Evolutionary conservation across 2,329 filamentous ascomycete species (phyloP).

Genomic region (Coniella lustricola): DNA sequence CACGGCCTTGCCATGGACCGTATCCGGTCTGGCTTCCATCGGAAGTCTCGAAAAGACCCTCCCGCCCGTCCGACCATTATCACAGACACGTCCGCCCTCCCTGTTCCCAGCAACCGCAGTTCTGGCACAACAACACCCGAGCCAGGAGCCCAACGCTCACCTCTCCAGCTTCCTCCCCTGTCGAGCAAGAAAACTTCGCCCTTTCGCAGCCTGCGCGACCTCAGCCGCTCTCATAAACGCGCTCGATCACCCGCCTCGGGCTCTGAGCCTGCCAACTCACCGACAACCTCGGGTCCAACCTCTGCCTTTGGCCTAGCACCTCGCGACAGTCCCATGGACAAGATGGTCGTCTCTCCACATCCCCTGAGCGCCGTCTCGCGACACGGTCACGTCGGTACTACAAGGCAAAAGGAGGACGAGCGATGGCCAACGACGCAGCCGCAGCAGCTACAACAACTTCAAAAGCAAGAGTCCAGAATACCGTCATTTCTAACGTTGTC

Average conservation of each 20-base stretch:
- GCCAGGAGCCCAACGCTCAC: conserved; percentile 4
- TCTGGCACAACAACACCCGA: conserved; percentile 15
- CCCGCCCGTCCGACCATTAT: conserved; percentile 12
- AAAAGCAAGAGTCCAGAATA: conserved; percentile 21
- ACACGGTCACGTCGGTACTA: conserved; percentile 5
- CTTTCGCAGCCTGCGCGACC: conserved; percentile 36
- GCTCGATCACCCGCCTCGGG: conserved; percentile 33
- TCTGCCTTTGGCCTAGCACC: background rate
- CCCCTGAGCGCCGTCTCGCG: conserved; percentile 1
- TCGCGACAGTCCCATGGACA: conserved; percentile 28
- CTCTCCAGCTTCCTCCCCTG: conserved; percentile 13
- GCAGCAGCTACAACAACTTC: conserved; percentile 1
- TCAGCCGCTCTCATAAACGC: conserved; percentile 40
- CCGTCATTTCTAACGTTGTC: conserved; percentile 34
- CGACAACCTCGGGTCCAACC: conserved; percentile 17
- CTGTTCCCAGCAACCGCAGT: conserved; percentile 6
- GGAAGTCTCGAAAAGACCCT: conserved; percentile 14
- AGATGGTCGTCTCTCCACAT: conserved; percentile 15
- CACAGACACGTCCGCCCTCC: conserved; percentile 6
- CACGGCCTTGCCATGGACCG: conserved; percentile 12
- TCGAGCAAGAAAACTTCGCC: conserved; percentile 15
- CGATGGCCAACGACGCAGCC: background rate
- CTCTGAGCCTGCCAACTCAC: conserved; percentile 17
- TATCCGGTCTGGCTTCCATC: conserved; percentile 15
- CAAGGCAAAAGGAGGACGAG: conserved; percentile 10